Percentiles rank a stretch among this genome's conserved stretches.
These are phyloP conservation scores for Trichosporon sp. DNA, from an alignment of 1,284 basidiomycete genomes.

Conservation along the genomic window DNA sequence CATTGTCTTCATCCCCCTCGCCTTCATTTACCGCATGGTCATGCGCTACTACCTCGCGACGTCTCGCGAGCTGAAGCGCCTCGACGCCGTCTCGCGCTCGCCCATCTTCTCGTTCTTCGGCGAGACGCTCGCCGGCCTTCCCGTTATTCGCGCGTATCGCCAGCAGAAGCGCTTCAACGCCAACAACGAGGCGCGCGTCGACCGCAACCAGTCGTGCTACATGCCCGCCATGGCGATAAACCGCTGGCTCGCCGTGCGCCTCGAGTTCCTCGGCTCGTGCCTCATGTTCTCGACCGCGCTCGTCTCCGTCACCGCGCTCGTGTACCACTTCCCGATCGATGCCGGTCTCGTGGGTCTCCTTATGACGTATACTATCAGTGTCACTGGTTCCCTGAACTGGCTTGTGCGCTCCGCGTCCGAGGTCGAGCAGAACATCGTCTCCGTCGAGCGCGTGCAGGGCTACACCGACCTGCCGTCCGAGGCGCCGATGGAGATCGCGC, in stretches of 20 bases:
- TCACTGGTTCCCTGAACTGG: conserved; percentile 78
- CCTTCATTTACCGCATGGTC: conserved; percentile 72
- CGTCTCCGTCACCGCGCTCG: conserved; percentile 71
- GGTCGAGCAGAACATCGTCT: conserved; percentile 91
- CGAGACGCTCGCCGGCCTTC: conserved; percentile 79
- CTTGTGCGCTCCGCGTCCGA: conserved; percentile 86
- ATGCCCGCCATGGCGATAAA: conserved; percentile 60
- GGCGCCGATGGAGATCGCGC: conserved; percentile 72
- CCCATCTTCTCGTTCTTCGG: conserved; percentile 89
- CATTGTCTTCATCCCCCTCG: conserved; percentile 71
- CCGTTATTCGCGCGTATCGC: conserved; percentile 77
- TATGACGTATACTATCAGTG: conserved; percentile 79
- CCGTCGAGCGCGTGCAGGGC: conserved; percentile 68
- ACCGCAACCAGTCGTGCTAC: conserved; percentile 62
- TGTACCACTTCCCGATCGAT: conserved; percentile 70
- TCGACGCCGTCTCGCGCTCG: conserved; percentile 85
- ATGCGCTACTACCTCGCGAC: conserved; percentile 89
- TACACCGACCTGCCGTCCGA: conserved; percentile 76
- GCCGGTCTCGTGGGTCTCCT: conserved; percentile 90
- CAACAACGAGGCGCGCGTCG: conserved; percentile 72
- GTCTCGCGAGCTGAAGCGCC: conserved; percentile 85
- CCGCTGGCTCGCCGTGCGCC: conserved; percentile 60
- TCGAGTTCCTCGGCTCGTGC: conserved; percentile 77
- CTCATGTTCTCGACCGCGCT: conserved; percentile 76
- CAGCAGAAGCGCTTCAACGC: conserved; percentile 74